phyloP scores from a whole-genome alignment of 495 filamentous ascomycete genomes.

The Tuber borchii region DNA sequence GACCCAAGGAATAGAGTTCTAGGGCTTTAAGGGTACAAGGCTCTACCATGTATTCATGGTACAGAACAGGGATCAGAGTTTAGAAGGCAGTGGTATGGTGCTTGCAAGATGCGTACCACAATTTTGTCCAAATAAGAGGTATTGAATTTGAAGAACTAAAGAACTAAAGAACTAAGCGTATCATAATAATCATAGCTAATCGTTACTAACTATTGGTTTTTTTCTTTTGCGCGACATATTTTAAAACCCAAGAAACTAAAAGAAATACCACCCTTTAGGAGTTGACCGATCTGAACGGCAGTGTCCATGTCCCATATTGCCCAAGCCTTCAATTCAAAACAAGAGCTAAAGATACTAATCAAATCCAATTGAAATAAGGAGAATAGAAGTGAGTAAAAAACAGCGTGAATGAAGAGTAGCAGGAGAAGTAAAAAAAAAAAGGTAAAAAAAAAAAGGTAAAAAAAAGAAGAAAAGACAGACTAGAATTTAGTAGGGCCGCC shows the following conservation, averaged over 20 bases:
- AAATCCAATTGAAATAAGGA: no score
- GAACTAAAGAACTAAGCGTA: not conserved
- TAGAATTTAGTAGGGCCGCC: not conserved
- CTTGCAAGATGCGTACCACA: not conserved
- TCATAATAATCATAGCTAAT: not conserved
- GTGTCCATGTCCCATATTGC: not conserved
- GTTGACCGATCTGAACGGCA: not conserved
- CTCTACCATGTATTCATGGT: not conserved
- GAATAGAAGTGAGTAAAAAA: no score
- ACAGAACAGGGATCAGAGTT: not conserved
- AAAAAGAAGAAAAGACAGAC: not conserved
- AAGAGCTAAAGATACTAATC: no score
- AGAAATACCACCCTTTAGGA: not conserved
- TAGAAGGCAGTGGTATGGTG: not conserved
- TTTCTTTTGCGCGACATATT: not conserved
- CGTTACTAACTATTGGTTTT: not conserved
- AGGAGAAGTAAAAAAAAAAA: no score
- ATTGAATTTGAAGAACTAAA: not conserved
- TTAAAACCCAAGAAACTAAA: not conserved
- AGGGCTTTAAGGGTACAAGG: no score
- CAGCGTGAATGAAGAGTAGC: no score
- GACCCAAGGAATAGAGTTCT: no score
- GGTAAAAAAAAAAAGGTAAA: not conserved
- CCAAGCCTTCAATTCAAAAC: no score
- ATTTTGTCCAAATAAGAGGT: not conserved